Conservation (phyloP, 805 yeast species). For the Yarrowia divulgata region DNA sequence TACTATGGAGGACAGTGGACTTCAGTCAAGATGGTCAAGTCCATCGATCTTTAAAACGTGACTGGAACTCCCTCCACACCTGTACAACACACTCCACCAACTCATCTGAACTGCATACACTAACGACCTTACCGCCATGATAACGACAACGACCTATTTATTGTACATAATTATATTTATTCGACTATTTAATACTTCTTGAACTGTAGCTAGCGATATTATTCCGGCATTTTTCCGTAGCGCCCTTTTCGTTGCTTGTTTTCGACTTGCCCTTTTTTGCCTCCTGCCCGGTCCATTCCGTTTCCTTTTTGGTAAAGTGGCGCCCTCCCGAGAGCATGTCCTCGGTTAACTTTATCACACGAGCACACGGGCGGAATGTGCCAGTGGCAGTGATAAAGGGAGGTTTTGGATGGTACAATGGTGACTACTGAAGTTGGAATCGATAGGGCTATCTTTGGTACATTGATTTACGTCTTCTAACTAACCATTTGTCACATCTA, state of each 20-base stretch:
- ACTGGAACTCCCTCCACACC: background rate
- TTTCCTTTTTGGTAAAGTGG: constrained; percentile 16
- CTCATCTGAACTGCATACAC: constrained; percentile 18
- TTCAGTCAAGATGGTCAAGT: constrained; percentile 33
- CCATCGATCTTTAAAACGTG: constrained; percentile 24
- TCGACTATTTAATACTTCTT: background rate
- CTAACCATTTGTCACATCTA: too few relatives aligned
- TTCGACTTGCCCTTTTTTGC: background rate
- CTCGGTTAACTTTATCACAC: constrained; percentile 18
- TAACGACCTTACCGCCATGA: background rate
- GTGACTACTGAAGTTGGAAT: background rate
- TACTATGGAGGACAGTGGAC: constrained; percentile 39
- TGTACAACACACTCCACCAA: background rate
- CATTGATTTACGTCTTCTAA: too few relatives aligned
- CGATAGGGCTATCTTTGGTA: too few relatives aligned
- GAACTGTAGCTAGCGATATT: background rate
- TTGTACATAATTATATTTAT: constrained; percentile 32
- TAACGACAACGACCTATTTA: constrained; percentile 21
- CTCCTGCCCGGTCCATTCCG: constrained; percentile 32
- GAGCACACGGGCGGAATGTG: background rate
- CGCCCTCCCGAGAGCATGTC: constrained; percentile 24
- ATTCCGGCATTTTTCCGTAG: constrained; percentile 13
- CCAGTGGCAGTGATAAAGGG: background rate
- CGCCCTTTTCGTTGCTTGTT: constrained; percentile 7
- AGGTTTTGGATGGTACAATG: background rate